Conservation (phyloP, 306 rosid genomes). For the Cucumis sativus region DNA sequence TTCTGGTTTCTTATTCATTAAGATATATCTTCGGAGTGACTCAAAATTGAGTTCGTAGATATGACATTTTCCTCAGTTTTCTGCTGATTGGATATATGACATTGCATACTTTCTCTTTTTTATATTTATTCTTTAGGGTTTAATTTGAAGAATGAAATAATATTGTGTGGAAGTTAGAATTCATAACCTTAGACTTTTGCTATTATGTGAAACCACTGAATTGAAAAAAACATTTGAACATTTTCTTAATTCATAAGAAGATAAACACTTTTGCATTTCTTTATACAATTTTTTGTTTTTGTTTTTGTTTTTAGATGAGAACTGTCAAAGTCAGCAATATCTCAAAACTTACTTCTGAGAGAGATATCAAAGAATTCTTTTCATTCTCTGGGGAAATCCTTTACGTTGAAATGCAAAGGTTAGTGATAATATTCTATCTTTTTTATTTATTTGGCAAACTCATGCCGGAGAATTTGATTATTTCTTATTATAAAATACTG, state of each 20-base stretch:
- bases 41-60: neutral
- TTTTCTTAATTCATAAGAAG: neutral
- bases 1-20: too few relatives aligned
- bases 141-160: neutral
- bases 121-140: neutral
- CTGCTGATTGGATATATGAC: too few relatives aligned
- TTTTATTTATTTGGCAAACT: neutral
- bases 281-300: neutral
- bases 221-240: neutral
- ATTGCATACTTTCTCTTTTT: too few relatives aligned
- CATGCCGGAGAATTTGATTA: constrained; percentile 7
- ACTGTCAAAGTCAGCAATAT: constrained; percentile 71
- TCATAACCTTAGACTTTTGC: neutral
- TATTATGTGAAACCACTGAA: neutral
- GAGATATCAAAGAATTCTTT: constrained; percentile 67
- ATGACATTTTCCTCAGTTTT: neutral
- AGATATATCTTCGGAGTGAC: too few relatives aligned
- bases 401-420: constrained; percentile 74
- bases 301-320: constrained; percentile 25
- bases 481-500: too few relatives aligned
- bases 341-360: constrained; percentile 33
- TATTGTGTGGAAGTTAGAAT: neutral
- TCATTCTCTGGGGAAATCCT: constrained; percentile 74
- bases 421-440: constrained; percentile 11
- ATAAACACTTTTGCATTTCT: neutral